Base-by-base conservation (phyloP, 257 asterid species). In the Fraxinus cuspidata region DNA sequence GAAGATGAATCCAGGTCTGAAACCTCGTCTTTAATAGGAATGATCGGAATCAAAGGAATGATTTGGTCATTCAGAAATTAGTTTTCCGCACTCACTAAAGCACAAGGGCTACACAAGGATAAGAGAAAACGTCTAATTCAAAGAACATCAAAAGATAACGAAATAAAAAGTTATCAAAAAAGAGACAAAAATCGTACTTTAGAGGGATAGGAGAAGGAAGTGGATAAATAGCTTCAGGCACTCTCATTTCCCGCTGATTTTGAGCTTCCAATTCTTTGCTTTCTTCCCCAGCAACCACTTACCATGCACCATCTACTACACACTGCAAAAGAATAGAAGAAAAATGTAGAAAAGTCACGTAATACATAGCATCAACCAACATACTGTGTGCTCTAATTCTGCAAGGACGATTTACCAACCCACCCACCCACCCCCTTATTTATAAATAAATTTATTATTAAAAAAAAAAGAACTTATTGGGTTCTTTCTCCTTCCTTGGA, bases 11-110 rank as follows among this genome's bases (percentile, higher is more conserved):
- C 80, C 9, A 78, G 34, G 68, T 81, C 76, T 2, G 53, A 64
- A 49, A 86, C 92, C 71, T 88, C 92, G 5, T 89, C 91, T 86
- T 91, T 92, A 31, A 91, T 84, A 51, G 94, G 91, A 10, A 88
- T 88, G 58, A 86, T 51, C 35, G 90, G 94, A 74, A 91, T 78
- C 67, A 80, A 31, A 58, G 91, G 82, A 19, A 84, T 79, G 47
- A 76, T 78, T 60, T 72, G 81, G 32, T 85, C 89, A 73, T 58
- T 28, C 28, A 68, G 40, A 49, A 15, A 37, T 16, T 16, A 86
- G 29, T 71, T 78, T 21, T 81, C 85, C 7, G 49, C 85, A 15
- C 68, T 76, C 28, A 21, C 15, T 66, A 44, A 76, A 5, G 38
- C 38, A 34, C 38, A 5, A 34, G 38, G 38, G 38, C 38, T 40